These are phyloP conservation scores for Alternaria viburni DNA, from an alignment of 2,329 filamentous ascomycete species.

Conservation along the genomic window DNA sequence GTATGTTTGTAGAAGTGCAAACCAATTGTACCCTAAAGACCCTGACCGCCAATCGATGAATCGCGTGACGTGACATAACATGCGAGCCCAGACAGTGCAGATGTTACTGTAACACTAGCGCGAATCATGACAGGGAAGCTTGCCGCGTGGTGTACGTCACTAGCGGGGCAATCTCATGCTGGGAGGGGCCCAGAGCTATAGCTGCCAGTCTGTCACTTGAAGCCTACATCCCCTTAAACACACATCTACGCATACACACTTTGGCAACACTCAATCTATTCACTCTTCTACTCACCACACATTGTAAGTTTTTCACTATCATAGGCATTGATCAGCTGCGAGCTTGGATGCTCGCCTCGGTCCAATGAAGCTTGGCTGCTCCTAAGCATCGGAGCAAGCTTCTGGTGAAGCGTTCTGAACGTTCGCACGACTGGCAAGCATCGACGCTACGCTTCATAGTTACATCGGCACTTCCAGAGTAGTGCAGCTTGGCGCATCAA, in stretches of 20 bases:
- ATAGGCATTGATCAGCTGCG: background rate
- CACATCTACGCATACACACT: background rate
- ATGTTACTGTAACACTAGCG: background rate
- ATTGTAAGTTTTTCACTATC: background rate
- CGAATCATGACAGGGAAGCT: slow-evolving; percentile 5
- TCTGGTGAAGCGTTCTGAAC: background rate
- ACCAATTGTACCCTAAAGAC: background rate
- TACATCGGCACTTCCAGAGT: background rate
- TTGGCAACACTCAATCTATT: background rate
- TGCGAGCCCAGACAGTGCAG: background rate
- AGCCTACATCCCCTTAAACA: background rate
- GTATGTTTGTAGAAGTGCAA: background rate
- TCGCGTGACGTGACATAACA: background rate
- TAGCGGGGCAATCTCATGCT: slow-evolving; percentile 16
- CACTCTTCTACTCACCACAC: background rate
- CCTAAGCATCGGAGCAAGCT: background rate
- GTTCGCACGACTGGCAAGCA: background rate
- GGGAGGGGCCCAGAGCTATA: slow-evolving; percentile 15
- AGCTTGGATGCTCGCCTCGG: background rate
- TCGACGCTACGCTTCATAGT: background rate
- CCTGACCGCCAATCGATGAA: background rate
- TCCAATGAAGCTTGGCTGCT: background rate
- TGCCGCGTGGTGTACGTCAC: slow-evolving; percentile 23
- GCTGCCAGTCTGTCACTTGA: background rate
- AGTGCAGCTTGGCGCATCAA: background rate